Conservation (phyloP, 371 early-diverging fungal species). For the Umbelopsis sp. region DNA sequence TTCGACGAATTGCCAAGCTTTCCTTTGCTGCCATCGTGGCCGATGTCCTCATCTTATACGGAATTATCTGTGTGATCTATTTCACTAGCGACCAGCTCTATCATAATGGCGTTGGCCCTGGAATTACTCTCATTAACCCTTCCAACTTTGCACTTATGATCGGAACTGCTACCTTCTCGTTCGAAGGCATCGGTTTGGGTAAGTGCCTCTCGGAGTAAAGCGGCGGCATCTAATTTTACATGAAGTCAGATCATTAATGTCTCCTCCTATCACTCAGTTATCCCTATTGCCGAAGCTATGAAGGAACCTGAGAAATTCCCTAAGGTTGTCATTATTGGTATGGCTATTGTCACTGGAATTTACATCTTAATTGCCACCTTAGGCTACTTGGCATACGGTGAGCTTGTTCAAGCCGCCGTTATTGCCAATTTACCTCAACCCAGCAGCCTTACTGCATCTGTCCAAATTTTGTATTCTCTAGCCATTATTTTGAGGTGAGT, state of each 20-base stretch:
- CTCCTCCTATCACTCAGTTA: constrained; percentile 29
- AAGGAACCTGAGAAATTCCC: constrained; percentile 61
- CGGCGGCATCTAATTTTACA: too few relatives aligned
- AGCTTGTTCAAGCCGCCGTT: constrained; percentile 66
- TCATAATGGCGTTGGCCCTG: constrained; percentile 41
- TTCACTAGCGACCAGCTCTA: constrained; percentile 40
- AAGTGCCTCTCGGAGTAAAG: constrained; percentile 20
- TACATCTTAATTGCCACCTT: constrained; percentile 69
- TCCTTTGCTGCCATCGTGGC: constrained; percentile 72
- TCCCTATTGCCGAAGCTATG: constrained; percentile 63
- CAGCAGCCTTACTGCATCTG: constrained; percentile 45
- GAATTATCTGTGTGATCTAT: constrained; percentile 56
- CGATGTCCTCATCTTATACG: constrained; percentile 74
- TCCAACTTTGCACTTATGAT: constrained; percentile 70
- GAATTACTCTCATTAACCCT: constrained; percentile 56
- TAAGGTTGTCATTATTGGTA: constrained; percentile 57
- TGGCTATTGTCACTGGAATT: constrained; percentile 58
- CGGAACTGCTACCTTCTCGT: constrained; percentile 79
- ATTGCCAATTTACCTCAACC: constrained; percentile 66
- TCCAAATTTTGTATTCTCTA: constrained; percentile 72
- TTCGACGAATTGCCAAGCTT: constrained; percentile 71
- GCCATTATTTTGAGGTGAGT: constrained; percentile 73
- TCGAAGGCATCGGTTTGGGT: constrained; percentile 79
- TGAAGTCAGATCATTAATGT: background rate
- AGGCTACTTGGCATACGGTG: constrained; percentile 73